Conservation (phyloP, 2,329 filamentous ascomycete species). For the Fusarium buharicum region DNA sequence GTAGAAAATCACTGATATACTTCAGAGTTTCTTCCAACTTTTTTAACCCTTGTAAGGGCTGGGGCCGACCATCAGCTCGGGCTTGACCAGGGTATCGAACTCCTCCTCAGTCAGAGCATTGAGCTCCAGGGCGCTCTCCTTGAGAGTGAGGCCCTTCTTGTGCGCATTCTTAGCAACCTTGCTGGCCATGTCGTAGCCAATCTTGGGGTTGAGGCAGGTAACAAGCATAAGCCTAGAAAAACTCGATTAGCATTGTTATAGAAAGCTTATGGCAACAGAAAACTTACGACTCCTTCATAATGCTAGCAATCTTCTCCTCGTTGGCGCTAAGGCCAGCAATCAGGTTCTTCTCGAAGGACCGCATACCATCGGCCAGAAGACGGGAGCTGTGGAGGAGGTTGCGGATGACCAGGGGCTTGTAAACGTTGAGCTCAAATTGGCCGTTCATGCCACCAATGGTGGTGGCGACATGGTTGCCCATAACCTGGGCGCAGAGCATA, state of each 20-base stretch:
- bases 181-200: slow-evolving; percentile 96
- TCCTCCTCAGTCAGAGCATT: slow-evolving; percentile 87
- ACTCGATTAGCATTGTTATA: slow-evolving; percentile 23
- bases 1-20: too few relatives aligned
- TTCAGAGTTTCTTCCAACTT: background rate
- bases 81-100: slow-evolving; percentile 88
- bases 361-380: slow-evolving; percentile 91
- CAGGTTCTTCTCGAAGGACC: slow-evolving; percentile 93
- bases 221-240: slow-evolving; percentile 89
- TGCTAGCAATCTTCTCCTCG: slow-evolving; percentile 87
- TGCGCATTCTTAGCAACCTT: slow-evolving; percentile 99
- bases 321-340: slow-evolving; percentile 90
- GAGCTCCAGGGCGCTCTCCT: slow-evolving; percentile 93
- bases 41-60: slow-evolving; percentile 65
- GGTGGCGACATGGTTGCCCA: slow-evolving; percentile 94
- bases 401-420: slow-evolving; percentile 96
- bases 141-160: slow-evolving; percentile 95
- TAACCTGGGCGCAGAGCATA: slow-evolving; percentile 97
- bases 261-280: background rate
- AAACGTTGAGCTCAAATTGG: slow-evolving; percentile 98
- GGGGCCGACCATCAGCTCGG: slow-evolving; percentile 94
- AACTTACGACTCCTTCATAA: slow-evolving; percentile 92
- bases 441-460: slow-evolving; percentile 97
- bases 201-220: slow-evolving; percentile 96
- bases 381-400: slow-evolving; percentile 94